Evolutionary conservation across 202 grass and related monocot species (phyloP).

Genomic region (Eragrostis tef): DNA sequence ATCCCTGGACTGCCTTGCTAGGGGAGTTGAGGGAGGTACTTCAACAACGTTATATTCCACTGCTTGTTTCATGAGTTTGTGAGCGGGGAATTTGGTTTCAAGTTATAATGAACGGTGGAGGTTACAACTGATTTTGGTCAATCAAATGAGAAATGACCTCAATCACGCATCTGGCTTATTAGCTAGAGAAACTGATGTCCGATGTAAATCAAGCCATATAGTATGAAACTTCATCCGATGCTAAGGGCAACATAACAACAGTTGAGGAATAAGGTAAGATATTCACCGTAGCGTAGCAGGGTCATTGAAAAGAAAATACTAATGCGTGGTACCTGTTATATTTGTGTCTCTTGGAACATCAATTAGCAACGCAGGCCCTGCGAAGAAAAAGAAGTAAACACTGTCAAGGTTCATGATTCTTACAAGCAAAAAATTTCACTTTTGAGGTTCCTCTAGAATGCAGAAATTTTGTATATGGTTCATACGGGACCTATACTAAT

Average conservation of each 20-base stretch:
- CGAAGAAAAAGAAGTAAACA: conserved; percentile 22
- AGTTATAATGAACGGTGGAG: too few species aligned
- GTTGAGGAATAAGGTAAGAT: too few species aligned
- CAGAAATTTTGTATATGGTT: conserved; percentile 21
- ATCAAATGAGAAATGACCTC: too few species aligned
- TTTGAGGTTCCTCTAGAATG: not conserved
- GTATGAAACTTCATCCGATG: too few species aligned
- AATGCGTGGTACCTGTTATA: conserved; percentile 77
- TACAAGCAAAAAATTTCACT: not conserved
- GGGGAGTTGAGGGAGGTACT: too few species aligned
- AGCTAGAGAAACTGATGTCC: not conserved
- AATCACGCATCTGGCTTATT: not conserved
- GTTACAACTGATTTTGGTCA: not conserved
- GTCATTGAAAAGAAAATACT: not conserved
- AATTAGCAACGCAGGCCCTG: conserved; percentile 84
- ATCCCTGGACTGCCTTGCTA: too few species aligned
- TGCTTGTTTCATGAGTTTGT: too few species aligned
- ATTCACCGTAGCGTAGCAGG: not conserved
- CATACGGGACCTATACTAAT: not conserved
- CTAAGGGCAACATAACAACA: too few species aligned
- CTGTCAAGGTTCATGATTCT: not conserved
- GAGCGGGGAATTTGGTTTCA: too few species aligned
- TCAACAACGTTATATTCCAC: too few species aligned
- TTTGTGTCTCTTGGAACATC: conserved; percentile 90
- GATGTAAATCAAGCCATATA: too few species aligned